Evolutionary conservation across 441 rosid species (phyloP).

Genomic region (Erodium texanum): DNA sequence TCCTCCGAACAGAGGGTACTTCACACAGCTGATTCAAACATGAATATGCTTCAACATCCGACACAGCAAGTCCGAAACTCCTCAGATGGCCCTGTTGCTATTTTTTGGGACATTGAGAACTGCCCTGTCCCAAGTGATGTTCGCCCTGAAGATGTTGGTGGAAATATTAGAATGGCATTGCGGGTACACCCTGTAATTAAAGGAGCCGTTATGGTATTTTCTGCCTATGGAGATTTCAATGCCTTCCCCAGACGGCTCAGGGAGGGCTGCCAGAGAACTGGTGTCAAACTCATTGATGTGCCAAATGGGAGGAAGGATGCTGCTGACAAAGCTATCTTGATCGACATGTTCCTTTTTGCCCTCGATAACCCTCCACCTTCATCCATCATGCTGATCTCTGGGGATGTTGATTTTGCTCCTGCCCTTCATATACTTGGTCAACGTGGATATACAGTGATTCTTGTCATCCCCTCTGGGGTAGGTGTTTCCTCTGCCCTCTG

Average conservation of each 20-base stretch:
- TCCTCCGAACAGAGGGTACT: conserved; percentile 27
- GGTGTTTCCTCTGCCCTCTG: conserved; percentile 78
- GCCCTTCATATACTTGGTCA: conserved; percentile 93
- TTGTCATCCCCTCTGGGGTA: conserved; percentile 76
- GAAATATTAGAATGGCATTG: conserved; percentile 87
- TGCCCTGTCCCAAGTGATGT: conserved; percentile 86
- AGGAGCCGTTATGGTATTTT: conserved; percentile 66
- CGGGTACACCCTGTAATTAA: conserved; percentile 65
- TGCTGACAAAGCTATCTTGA: conserved; percentile 87
- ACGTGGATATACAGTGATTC: conserved; percentile 74
- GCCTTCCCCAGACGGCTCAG: conserved; percentile 80
- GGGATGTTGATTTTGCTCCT: conserved; percentile 93
- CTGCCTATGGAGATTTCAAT: conserved; percentile 94
- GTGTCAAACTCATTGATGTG: conserved; percentile 85
- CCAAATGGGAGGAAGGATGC: conserved; percentile 97
- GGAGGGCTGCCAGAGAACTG: conserved; percentile 97
- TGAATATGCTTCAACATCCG: conserved; percentile 26
- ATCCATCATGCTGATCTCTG: conserved; percentile 78
- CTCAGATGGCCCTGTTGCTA: conserved; percentile 61
- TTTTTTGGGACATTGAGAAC: conserved; percentile 95
- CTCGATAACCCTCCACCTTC: conserved; percentile 86
- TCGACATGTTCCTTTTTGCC: conserved; percentile 92
- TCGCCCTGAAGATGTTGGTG: conserved; percentile 84
- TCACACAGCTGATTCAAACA: conserved; percentile 25
- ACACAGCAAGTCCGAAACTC: conserved; percentile 31